A percentile compares a stretch with the other conserved stretches of the same genome.
Evolutionary conservation across 306 rosid species (phyloP).

Genomic region (Glycyrrhiza uralensis): DNA sequence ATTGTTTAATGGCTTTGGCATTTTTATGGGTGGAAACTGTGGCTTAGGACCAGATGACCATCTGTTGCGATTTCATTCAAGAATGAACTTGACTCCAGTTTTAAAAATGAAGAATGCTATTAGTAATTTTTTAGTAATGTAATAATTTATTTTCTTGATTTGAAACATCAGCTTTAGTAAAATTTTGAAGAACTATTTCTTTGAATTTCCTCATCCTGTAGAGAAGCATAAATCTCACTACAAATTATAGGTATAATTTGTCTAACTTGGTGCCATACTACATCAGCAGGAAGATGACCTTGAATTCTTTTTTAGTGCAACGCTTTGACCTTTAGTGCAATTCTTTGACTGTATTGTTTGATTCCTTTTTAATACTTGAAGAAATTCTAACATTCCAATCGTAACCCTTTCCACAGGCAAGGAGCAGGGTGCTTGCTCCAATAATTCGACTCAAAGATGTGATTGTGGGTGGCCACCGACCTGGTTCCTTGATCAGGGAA

Average conservation of each 20-base stretch:
- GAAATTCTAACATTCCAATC: conserved; percentile 9
- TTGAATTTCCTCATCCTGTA: not conserved
- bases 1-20: not conserved
- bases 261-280: not conserved
- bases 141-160: not conserved
- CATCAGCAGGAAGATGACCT: not conserved
- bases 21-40: not conserved
- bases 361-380: not conserved
- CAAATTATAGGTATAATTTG: not conserved
- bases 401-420: conserved; percentile 39
- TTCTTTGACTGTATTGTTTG: not conserved
- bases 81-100: not conserved
- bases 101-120: not conserved
- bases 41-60: not conserved
- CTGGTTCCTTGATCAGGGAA: conserved; percentile 60
- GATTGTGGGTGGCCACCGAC: conserved; percentile 73
- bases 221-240: conserved; percentile 1
- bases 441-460: conserved; percentile 77
- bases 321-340: not conserved
- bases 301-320: not conserved
- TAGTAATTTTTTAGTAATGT: not conserved
- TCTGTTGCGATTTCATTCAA: not conserved
- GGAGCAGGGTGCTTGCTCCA: conserved; percentile 64
- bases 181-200: not conserved
- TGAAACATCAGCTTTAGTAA: not conserved